Base-by-base conservation (phyloP, 306 rosid species). In the Rosa rugosa region DNA sequence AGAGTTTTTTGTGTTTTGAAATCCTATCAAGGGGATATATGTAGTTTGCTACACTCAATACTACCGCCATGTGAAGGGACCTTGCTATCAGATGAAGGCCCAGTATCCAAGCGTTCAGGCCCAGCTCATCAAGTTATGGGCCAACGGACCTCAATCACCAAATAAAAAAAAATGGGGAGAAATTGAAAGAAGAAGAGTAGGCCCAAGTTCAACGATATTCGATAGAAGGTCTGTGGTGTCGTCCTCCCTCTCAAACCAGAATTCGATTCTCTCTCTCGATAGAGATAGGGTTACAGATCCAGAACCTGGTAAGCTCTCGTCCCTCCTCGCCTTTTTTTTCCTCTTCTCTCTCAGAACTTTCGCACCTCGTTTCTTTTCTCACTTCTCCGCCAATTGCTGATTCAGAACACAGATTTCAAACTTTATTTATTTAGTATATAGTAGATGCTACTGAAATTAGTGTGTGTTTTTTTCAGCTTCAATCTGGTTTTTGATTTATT, bases 171-270 rank as follows among this genome's bases (percentile, higher is more conserved):
- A 31, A 31, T 31, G 36, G n/a, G n/a, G n/a, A 31, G 36, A 31
- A 31, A 31, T 31, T 31, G 36, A 31, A 31, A 31, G 31, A 27
- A 27, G 31, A 27, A 27, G 31, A 27, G 36, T 31, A 31, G 36
- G 36, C 36, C 36, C 36, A 31, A 31, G 36, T 31, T 31, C 36
- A 2, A 31, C 36, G n/a, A n/a, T n/a, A n/a, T n/a, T n/a, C n/a
- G n/a, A n/a, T n/a, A n/a, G n/a, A n/a, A n/a, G n/a, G n/a, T n/a
- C n/a, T n/a, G n/a, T n/a, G n/a, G n/a, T n/a, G n/a, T n/a, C 13
- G 18, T 13, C 17, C 51, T 73, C 49, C 59, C 77, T 73, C 77
- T 38, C 18, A 12, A 56, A 22, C 60, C 68, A 13, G 47, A 54
- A 20, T 57, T 42, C 18, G 41, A 34, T 46, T 47, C n/a, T 5